Evolutionary conservation across 441 rosid species (phyloP), one percentile per base, ranked within the genome.

Genomic region (Rhodomyrtus psidioides): DNA sequence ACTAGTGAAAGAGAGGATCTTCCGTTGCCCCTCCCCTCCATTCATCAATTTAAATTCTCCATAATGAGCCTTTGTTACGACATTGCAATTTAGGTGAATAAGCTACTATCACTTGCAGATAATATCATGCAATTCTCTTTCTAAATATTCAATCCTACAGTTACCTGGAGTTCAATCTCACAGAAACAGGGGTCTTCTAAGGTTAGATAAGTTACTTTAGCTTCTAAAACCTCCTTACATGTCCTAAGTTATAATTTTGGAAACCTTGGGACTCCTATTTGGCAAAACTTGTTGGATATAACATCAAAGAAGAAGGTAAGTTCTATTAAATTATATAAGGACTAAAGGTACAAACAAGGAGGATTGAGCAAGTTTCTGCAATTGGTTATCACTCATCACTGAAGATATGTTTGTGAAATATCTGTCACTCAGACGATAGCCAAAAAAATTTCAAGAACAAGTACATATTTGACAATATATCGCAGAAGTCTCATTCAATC

Each of bases 401-500:
- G 12, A 62, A 62, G 75, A 62, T 28, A 30, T 62, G 44, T 62
- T 60, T 60, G 21, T 28, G 23, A 62, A 62, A 62, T 62, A 62
- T 62, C 75, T 28, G 42, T 62, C 75, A 62, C 23, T 30, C 75
- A 17, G 75, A 62, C 75, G 16, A 30, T 28, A 62, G 75, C 75
- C 28, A 17, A 28, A 28, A 62, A 19, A 62, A 28, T 34, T 28
- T 16, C 34, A 16, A 59, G 42, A 62, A 62, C 24, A 28, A 16
- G 6, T 28, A 62, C 21, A 60, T 60, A 60, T 28, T 62, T 51
- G 27, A 49, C 49, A 49, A 54, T 46, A 82, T 53, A 81, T 49
- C 55, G 13, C 79, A 79, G 16, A 70, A 53, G 54, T 46, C 84
- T 95, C 98, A 98, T 89, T 97, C 97, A 82, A 95, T 28, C 15